Base-by-base conservation (phyloP, 192 early-diverging fungal species). In the Coemansia pectinata region DNA sequence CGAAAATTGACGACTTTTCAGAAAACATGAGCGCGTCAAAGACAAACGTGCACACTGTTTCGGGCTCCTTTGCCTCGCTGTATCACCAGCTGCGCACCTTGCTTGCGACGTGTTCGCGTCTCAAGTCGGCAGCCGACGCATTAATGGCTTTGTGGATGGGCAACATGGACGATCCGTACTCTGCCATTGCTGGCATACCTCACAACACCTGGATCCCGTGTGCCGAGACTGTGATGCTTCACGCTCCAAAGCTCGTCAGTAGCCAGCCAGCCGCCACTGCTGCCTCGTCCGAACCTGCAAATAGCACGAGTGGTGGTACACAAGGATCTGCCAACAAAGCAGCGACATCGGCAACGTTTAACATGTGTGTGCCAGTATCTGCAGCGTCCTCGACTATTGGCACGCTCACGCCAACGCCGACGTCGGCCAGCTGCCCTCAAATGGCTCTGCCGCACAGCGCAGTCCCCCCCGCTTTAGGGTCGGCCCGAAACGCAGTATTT, bases 121-220 rank as follows among this genome's bases (percentile, higher is more conserved):
- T 83, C 4, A 83, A 83, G 65, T 62, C 74, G 8, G 76, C 81
- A 0, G 76, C 73, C 1, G 81, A 83, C 44, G 67, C 81, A 39
- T 65, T 83, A 45, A 66, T 83, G 73, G n/a, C 67, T 33, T 42
- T 83, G 55, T 83, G 81, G 81, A 69, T 83, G 57, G 81, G 81
- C 31, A 83, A 68, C 70, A 75, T 72, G 52, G 81, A 83, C 34
- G 81, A 83, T n/a, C 81, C 81, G 29, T 83, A 83, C 50, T 45
- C 76, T 31, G 73, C 76, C 5, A 50, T 75, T 23, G 63, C 81
- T 0, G 71, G 64, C 4, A 64, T 73, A 7, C 73, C 76, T 19
- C 69, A 71, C 53, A 75, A 70, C 70, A 62, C 68, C 8, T 83
- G 81, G 81, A 47, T 66, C 15, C 76, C 81, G 40, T 83, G 76